These are phyloP conservation scores for Pinus tabuliformis DNA, from an alignment of 75 land plant species.

Conservation along the genomic window DNA sequence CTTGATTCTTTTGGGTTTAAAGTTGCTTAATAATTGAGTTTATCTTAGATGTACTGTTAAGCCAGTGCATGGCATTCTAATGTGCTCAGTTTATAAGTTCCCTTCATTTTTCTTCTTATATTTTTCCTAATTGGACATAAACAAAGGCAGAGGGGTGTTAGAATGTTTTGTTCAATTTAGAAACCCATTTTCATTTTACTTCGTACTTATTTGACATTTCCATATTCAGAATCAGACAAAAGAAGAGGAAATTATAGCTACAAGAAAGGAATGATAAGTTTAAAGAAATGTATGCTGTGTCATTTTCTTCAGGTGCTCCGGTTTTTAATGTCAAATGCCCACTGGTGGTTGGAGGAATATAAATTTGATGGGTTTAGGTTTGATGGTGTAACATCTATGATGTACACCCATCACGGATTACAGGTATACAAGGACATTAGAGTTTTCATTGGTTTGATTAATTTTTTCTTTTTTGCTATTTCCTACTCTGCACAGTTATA, in stretches of 20 bases:
- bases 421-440: slow-evolving; percentile 34
- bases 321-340: slow-evolving; percentile 84
- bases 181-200: too few relatives aligned
- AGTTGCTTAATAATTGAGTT: neutral
- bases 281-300: slow-evolving; percentile 2
- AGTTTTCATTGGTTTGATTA: neutral
- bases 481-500: neutral
- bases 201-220: too few relatives aligned
- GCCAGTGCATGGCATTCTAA: neutral
- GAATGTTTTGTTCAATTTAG: too few relatives aligned
- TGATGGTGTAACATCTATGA: slow-evolving; percentile 98
- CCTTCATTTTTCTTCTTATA: neutral
- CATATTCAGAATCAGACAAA: too few relatives aligned
- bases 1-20: neutral
- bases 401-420: slow-evolving; percentile 96
- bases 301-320: slow-evolving; percentile 63
- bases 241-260: too few relatives aligned
- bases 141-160: neutral
- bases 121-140: neutral
- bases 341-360: slow-evolving; percentile 97
- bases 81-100: neutral
- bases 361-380: slow-evolving; percentile 95
- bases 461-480: neutral
- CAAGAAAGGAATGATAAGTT: neutral
- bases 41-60: neutral